Evolutionary conservation across 257 asterid species (phyloP).

Genomic region (Gentiana dahurica): DNA sequence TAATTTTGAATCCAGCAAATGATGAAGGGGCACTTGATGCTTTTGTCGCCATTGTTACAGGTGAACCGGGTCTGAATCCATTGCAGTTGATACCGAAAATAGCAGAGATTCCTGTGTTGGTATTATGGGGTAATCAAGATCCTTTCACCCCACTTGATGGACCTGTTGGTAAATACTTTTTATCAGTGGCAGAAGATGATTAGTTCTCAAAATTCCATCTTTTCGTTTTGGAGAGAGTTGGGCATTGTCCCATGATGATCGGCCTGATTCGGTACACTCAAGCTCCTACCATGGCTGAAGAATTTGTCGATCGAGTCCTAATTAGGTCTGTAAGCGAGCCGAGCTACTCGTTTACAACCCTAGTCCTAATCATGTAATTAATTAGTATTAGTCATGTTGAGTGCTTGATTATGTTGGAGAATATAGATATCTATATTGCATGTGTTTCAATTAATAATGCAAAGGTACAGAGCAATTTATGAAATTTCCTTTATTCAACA

Average conservation of each 20-base stretch:
- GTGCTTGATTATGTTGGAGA: too few species aligned
- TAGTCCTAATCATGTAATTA: too few species aligned
- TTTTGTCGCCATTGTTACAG: slow-evolving; percentile 83
- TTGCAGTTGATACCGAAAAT: slow-evolving; percentile 54
- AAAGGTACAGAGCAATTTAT: too few species aligned
- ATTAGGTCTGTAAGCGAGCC: too few species aligned
- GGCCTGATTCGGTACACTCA: slow-evolving; percentile 86
- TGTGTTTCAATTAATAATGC: too few species aligned
- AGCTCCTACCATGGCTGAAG: slow-evolving; percentile 81
- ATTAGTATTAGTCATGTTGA: too few species aligned
- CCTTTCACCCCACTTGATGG: slow-evolving; percentile 89
- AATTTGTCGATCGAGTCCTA: slow-evolving; percentile 18
- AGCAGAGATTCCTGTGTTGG: slow-evolving; percentile 37
- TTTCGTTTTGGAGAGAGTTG: slow-evolving; percentile 66
- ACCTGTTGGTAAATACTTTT: slow-evolving; percentile 85
- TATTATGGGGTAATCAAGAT: slow-evolving; percentile 82
- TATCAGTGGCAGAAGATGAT: not conserved
- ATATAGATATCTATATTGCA: too few species aligned
- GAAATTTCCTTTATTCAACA: too few species aligned
- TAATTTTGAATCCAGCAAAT: slow-evolving; percentile 62
- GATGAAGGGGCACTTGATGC: slow-evolving; percentile 97
- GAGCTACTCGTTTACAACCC: too few species aligned
- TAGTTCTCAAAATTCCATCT: slow-evolving; percentile 39
- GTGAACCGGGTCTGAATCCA: slow-evolving; percentile 94
- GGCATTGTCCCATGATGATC: slow-evolving; percentile 95